Evolutionary conservation across 257 asterid genomes (phyloP).

Genomic region (Craterostigma plantagineum): DNA sequence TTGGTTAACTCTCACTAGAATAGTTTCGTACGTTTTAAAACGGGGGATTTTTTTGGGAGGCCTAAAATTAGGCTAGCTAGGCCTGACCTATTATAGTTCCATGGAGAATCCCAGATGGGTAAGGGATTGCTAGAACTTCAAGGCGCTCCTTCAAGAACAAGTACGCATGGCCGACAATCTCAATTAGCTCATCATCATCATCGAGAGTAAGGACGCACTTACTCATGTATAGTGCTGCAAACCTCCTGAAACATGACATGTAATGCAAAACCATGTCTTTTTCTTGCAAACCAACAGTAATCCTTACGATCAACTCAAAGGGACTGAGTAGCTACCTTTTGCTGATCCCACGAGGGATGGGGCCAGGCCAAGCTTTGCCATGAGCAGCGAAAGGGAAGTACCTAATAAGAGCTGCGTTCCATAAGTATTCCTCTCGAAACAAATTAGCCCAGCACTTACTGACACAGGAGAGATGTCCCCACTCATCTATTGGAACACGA

Average conservation of each 20-base stretch:
- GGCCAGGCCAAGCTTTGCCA: constrained; percentile 60
- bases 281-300: no score
- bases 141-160: constrained; percentile 75
- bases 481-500: constrained; percentile 39
- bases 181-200: constrained; percentile 43
- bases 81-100: constrained; percentile 52
- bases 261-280: constrained; percentile 1
- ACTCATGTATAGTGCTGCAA: constrained; percentile 36
- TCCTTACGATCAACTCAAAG: no score
- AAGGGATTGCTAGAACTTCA: constrained; percentile 42
- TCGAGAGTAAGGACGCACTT: constrained; percentile 21
- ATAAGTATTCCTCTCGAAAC: constrained; percentile 48
- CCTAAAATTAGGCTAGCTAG: not conserved
- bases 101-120: constrained; percentile 58
- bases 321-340: constrained; percentile 27
- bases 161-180: constrained; percentile 66
- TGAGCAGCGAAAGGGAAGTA: constrained; percentile 40
- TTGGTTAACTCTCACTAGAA: no score
- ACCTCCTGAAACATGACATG: constrained; percentile 42
- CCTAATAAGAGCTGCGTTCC: constrained; percentile 51
- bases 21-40: no score
- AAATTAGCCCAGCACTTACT: constrained; percentile 47
- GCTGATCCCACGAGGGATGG: constrained; percentile 54
- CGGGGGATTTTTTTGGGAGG: constrained; percentile 8
- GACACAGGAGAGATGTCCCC: constrained; percentile 41